Evolutionary conservation across 2,329 filamentous ascomycete genomes (phyloP).

Genomic region (Fusarium cyanostomum): DNA sequence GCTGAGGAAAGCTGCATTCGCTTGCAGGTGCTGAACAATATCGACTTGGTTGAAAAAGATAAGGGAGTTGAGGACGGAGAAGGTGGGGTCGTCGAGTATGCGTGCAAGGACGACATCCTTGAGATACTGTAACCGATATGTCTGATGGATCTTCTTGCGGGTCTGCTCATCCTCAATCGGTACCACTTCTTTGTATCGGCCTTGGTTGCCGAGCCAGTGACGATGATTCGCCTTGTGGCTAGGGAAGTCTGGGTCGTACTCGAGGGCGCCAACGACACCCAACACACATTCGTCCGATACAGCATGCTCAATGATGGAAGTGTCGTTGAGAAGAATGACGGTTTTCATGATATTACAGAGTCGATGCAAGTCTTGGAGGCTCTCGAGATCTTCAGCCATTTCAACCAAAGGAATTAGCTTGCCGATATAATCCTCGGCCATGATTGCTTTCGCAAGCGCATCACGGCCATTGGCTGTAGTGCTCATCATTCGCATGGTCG

Average conservation of each 20-base stretch:
- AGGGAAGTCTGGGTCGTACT: constrained; percentile 98
- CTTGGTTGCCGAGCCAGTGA: constrained; percentile 88
- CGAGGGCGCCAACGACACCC: constrained; percentile 92
- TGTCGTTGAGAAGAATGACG: constrained; percentile 93
- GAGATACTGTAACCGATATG: constrained; percentile 93
- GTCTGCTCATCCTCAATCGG: constrained; percentile 85
- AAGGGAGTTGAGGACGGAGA: constrained; percentile 94
- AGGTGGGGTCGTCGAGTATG: constrained; percentile 96
- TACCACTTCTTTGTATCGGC: constrained; percentile 95
- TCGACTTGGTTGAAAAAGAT: constrained; percentile 99
- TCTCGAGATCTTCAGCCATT: constrained; percentile 91
- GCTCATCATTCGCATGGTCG: constrained; percentile 82
- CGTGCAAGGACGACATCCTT: constrained; percentile 98
- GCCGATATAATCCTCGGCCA: constrained; percentile 84
- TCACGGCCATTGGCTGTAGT: constrained; percentile 80
- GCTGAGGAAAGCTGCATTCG: constrained; percentile 78
- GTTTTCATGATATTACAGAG: constrained; percentile 99
- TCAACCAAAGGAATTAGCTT: constrained; percentile 88
- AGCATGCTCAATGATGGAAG: constrained; percentile 90
- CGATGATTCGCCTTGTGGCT: constrained; percentile 97
- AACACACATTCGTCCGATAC: constrained; percentile 90
- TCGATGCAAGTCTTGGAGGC: constrained; percentile 83
- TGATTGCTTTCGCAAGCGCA: constrained; percentile 85
- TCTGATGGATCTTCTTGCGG: constrained; percentile 92
- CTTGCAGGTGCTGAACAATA: constrained; percentile 94